Evolutionary conservation across 306 rosid genomes (phyloP).

Genomic region (Prunus salicina): DNA sequence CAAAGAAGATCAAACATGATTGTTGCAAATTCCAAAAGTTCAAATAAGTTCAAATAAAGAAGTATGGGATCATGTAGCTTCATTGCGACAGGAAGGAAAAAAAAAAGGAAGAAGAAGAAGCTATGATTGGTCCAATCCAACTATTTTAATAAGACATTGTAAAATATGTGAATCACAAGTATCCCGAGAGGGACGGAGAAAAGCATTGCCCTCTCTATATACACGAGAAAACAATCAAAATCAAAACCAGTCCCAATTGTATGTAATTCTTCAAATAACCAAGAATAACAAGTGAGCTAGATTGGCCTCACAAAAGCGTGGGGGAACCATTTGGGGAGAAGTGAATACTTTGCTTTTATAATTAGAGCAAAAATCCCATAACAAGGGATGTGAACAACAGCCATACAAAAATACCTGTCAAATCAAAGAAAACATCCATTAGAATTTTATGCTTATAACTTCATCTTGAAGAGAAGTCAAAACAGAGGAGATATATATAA

Average conservation of each 20-base stretch:
- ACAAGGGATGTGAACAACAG: slow-evolving; percentile 68
- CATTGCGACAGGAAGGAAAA: neutral
- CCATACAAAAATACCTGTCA: slow-evolving; percentile 67
- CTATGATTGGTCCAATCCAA: neutral
- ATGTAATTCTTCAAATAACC: neutral
- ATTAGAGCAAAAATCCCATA: slow-evolving; percentile 61
- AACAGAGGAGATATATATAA: neutral
- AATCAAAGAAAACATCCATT: neutral
- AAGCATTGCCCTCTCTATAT: slow-evolving; percentile 12
- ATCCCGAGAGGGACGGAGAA: neutral
- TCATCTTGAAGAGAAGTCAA: neutral
- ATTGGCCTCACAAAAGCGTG: slow-evolving; percentile 35
- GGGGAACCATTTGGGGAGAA: slow-evolving; percentile 58
- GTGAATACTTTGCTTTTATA: slow-evolving; percentile 47
- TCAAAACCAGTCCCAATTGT: neutral
- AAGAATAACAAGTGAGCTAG: slow-evolving; percentile 24
- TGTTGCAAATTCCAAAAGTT: neutral
- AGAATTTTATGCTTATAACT: slow-evolving; percentile 1
- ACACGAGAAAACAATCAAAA: slow-evolving; percentile 15
- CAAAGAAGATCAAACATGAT: neutral
- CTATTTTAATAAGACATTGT: neutral
- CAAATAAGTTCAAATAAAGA: neutral
- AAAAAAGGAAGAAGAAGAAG: neutral
- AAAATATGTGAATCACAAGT: neutral
- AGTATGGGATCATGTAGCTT: neutral